Conservation (phyloP, 306 rosid species). For the Vachellia pachyceras region DNA sequence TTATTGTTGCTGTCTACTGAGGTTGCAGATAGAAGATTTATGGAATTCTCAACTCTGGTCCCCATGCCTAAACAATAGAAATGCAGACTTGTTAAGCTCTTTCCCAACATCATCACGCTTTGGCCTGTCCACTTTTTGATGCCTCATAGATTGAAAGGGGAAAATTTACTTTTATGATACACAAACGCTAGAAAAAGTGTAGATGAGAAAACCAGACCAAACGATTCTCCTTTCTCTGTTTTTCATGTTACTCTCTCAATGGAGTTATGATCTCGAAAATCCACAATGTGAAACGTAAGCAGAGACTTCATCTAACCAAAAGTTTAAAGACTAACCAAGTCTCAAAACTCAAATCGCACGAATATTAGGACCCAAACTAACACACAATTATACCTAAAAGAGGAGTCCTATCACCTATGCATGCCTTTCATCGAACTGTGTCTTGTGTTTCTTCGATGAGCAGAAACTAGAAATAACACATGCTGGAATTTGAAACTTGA, state of each 20-base stretch:
- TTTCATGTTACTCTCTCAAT: conserved; percentile 31
- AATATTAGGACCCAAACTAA: conserved; percentile 23
- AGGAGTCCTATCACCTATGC: not conserved
- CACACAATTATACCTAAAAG: conserved; percentile 22
- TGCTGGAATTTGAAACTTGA: conserved; percentile 36
- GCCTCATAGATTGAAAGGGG: not conserved
- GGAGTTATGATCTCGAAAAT: conserved; percentile 46
- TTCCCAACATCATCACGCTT: conserved; percentile 13
- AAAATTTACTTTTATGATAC: not conserved
- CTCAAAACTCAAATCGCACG: conserved; percentile 2
- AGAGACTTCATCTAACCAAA: conserved; percentile 39
- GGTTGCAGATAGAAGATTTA: conserved; percentile 63
- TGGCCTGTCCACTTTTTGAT: conserved; percentile 1
- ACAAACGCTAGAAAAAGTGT: conserved; percentile 4
- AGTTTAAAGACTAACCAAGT: conserved; percentile 16
- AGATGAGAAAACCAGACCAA: conserved; percentile 24
- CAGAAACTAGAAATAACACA: not conserved
- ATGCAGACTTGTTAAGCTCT: conserved; percentile 8
- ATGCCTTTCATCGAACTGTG: not conserved
- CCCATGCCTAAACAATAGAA: conserved; percentile 82
- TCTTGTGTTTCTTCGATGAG: not conserved
- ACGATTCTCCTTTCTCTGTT: conserved; percentile 24
- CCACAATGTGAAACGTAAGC: conserved; percentile 48
- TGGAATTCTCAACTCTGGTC: conserved; percentile 73
- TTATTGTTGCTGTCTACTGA: conserved; percentile 55